Base-by-base conservation (phyloP, 257 asterid species). In the Rehmannia glutinosa region DNA sequence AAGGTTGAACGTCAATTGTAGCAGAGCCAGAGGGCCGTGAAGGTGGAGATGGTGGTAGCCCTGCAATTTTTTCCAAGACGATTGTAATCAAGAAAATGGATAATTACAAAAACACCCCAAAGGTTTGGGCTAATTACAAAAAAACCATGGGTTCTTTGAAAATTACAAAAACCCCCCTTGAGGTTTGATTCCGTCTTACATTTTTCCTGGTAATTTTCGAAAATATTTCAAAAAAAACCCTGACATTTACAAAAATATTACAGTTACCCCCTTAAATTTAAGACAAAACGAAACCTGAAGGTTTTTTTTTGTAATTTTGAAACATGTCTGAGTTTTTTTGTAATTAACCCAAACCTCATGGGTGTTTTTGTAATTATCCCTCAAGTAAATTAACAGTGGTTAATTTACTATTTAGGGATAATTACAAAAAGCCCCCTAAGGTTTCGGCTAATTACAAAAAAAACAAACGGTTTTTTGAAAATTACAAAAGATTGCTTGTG, bases 31-130 rank as follows among this genome's bases (percentile, higher is more conserved):
- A 76, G 42, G 81, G 69, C 67, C 46, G 69, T 42, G 89, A 74
- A 66, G 97, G 98, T 11, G 98, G 95, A 74, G 98, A 86, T 7
- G 96, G 90, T 2, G 98, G 98, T 55, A 92, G 77, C 39, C 98
- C 98, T 92, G 81, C 74, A 73, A 47, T 64, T 32, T 47, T 51
- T 17, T 32, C 55, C 70, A 69, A 36, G 49, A 69, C 66, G n/a
- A 49, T 11, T 32, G 17, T 50, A 51, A 24, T 38, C 7, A 54
- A 45, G n/a, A n/a, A n/a, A n/a, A n/a, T n/a, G 38, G 50, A 16
- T 43, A 43, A 43, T 13, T 43, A 43, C 50, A 43, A 15, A 13
- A 15, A 43, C 17, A 43, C 23, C 50, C 50, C 15, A 0, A 9
- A 1, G 21, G 1, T 15, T 43, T 15, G 20, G 50, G 2, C 50